Evolutionary conservation across 306 rosid species (phyloP).

Genomic region (Trichosanthes cucumerina): DNA sequence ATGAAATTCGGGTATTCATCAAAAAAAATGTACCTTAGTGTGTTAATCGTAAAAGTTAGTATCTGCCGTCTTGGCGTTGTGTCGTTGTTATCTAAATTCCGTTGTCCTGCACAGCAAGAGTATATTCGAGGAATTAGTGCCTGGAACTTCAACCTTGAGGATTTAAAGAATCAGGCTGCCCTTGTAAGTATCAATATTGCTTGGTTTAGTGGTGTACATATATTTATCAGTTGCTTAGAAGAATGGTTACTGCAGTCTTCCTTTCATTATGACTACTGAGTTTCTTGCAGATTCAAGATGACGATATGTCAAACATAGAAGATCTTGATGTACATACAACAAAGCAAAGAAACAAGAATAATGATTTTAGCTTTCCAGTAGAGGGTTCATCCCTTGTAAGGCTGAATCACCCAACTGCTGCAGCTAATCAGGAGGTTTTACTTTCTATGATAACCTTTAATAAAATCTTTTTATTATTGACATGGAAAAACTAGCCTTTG

Average conservation of each 20-base stretch:
- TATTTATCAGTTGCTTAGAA: not conserved
- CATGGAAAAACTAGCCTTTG: not conserved
- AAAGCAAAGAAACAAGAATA: conserved; percentile 21
- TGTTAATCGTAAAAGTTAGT: not conserved
- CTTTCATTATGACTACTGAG: conserved; percentile 13
- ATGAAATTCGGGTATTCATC: too few relatives aligned
- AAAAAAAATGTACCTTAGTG: not conserved
- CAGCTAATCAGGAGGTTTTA: conserved; percentile 49
- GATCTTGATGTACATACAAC: conserved; percentile 35
- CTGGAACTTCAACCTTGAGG: conserved; percentile 97
- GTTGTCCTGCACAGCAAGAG: conserved; percentile 62
- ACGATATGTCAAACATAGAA: conserved; percentile 39
- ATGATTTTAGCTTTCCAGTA: conserved; percentile 30
- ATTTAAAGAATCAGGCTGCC: conserved; percentile 92
- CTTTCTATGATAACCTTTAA: conserved; percentile 13
- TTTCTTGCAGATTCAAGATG: conserved; percentile 75
- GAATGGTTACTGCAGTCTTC: conserved; percentile 8
- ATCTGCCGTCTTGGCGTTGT: not conserved
- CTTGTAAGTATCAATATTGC: conserved; percentile 48
- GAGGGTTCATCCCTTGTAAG: conserved; percentile 30
- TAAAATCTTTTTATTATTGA: not conserved
- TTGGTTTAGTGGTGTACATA: not conserved
- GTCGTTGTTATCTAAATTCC: not conserved
- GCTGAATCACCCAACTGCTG: conserved; percentile 39
- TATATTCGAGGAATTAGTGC: conserved; percentile 99